These are phyloP conservation scores for Trypanosoma mega DNA, from an alignment of 208 protist genomes.

Conservation along the genomic window DNA sequence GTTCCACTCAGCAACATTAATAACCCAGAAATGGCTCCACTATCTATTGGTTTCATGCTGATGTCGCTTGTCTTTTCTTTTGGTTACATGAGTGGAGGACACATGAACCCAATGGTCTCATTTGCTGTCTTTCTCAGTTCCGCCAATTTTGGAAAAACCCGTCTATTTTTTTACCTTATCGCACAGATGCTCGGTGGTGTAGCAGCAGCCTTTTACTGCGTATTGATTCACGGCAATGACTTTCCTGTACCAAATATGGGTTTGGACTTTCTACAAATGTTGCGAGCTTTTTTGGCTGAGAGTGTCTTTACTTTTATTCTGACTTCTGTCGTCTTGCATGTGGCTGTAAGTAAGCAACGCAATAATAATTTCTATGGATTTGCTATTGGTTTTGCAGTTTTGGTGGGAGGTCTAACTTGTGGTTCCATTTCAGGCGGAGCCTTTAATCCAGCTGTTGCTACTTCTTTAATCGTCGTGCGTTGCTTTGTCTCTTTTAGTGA, in stretches of 20 bases:
- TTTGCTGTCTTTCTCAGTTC: constrained; percentile 73
- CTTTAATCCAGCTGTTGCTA: constrained; percentile 78
- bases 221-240: constrained; percentile 57
- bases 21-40: constrained; percentile 66
- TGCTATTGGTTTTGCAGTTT: constrained; percentile 71
- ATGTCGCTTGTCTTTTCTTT: constrained; percentile 81
- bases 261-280: constrained; percentile 50
- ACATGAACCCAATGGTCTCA: constrained; percentile 84
- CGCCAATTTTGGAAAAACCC: constrained; percentile 51
- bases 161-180: constrained; percentile 65
- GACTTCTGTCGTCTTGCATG: constrained; percentile 76
- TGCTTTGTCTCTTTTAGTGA: constrained; percentile 56
- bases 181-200: constrained; percentile 70
- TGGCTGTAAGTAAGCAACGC: constrained; percentile 56
- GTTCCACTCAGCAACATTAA: constrained; percentile 59
- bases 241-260: constrained; percentile 73
- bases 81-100: constrained; percentile 78
- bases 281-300: constrained; percentile 75
- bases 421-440: constrained; percentile 60
- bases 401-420: constrained; percentile 61
- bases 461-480: constrained; percentile 61
- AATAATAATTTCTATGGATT: constrained; percentile 85
- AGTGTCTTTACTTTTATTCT: constrained; percentile 80
- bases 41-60: constrained; percentile 74
- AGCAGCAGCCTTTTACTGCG: constrained; percentile 57